phyloP scores from a whole-genome alignment of 164 flowering plant genomes.

The Paratinospora sagittata region DNA sequence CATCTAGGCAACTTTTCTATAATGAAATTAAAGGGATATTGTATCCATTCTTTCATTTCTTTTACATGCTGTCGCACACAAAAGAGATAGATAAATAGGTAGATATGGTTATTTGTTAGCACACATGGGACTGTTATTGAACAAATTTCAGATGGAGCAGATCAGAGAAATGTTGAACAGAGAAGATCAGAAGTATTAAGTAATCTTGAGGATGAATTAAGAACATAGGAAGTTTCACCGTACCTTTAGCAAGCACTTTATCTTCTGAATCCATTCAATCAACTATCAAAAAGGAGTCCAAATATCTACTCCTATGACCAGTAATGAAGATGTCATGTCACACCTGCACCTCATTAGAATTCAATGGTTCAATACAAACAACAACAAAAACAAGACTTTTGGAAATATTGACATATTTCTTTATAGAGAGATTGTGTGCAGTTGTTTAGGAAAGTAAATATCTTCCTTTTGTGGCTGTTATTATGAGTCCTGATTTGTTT shows the following conservation, averaged over 20 bases:
- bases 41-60: too few species aligned
- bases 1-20: too few species aligned
- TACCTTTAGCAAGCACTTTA: conserved; percentile 41
- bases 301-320: conserved; percentile 8
- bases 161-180: neutral
- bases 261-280: conserved; percentile 40
- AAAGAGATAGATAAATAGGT: neutral
- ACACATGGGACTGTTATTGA: neutral
- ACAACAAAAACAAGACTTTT: neutral
- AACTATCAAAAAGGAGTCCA: neutral
- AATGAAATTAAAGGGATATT: too few species aligned
- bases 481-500: too few species aligned
- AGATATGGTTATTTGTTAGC: neutral
- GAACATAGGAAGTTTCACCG: neutral
- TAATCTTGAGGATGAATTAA: neutral
- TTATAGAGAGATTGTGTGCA: too few species aligned
- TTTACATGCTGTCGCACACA: too few species aligned
- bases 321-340: neutral
- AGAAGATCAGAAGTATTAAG: neutral
- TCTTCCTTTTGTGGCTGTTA: too few species aligned
- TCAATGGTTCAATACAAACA: neutral
- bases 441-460: too few species aligned
- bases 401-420: too few species aligned
- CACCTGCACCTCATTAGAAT: neutral
- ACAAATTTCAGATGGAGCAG: neutral